Conservation (phyloP, 495 filamentous ascomycete species). For the Aspergillus baeticus region DNA sequence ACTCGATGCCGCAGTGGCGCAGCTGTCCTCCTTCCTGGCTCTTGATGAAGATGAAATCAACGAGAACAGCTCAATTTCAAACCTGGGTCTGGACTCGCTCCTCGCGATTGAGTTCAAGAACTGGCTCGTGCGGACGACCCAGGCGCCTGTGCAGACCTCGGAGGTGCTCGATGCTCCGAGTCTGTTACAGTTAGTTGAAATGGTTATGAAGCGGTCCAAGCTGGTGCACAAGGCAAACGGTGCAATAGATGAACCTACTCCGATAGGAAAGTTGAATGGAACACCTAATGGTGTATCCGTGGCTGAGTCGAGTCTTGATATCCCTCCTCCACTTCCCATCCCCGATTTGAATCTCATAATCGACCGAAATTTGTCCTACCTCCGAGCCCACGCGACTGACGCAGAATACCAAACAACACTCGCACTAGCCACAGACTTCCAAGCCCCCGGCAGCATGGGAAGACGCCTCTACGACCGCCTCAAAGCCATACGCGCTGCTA, state of each 20-base stretch:
- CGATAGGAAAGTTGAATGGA: too few species aligned
- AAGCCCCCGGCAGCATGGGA: constrained; percentile 1
- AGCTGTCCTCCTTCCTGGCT: constrained; percentile 4
- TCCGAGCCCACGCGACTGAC: neutral
- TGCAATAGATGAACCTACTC: too few species aligned
- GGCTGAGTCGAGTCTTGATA: too few species aligned
- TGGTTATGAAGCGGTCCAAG: constrained; percentile 1
- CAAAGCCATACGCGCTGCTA: neutral
- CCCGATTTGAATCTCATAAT: neutral
- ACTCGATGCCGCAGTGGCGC: neutral
- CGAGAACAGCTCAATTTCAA: neutral
- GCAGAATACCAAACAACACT: neutral
- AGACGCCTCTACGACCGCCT: constrained; percentile 1
- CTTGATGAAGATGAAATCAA: neutral
- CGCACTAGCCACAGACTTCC: neutral
- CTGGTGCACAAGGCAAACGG: neutral
- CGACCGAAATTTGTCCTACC: neutral
- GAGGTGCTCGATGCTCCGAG: neutral
- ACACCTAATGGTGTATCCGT: too few species aligned
- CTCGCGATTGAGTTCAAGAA: constrained; percentile 4
- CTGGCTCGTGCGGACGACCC: neutral
- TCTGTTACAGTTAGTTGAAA: neutral
- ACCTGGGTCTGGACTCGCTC: neutral
- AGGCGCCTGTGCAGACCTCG: neutral
- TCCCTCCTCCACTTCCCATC: neutral